Percentiles rank a stretch among this genome's conserved stretches.
These are phyloP conservation scores for Orobanche coerulescens DNA, from an alignment of 257 asterid genomes.

Conservation along the genomic window DNA sequence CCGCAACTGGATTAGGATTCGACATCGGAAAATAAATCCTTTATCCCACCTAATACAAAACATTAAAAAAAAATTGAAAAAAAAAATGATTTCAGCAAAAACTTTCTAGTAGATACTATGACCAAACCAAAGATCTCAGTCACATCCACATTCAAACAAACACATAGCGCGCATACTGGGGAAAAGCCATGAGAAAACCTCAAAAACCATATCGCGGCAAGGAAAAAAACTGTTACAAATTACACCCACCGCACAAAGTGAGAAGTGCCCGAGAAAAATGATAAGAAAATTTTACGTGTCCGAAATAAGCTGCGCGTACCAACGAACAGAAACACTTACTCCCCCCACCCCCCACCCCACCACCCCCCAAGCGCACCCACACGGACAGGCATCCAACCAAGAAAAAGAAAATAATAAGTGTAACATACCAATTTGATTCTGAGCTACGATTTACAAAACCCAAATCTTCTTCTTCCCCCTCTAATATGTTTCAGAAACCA, in stretches of 20 bases:
- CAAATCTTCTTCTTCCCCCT: background rate
- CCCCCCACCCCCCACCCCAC: background rate
- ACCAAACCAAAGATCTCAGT: background rate
- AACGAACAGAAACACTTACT: background rate
- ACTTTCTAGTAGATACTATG: background rate
- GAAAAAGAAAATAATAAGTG: background rate
- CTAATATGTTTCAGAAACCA: background rate
- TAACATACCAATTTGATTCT: slow-evolving; percentile 12
- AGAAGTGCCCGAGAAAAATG: background rate
- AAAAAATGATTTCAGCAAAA: background rate
- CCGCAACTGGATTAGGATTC: slow-evolving; percentile 33
- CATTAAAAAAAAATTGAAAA: slow-evolving; percentile 14
- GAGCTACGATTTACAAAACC: background rate
- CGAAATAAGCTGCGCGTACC: background rate
- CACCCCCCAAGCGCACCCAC: no score
- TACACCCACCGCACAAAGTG: background rate
- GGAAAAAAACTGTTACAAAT: background rate
- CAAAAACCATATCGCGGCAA: background rate
- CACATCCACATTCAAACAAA: background rate
- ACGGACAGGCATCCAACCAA: background rate
- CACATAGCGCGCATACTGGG: background rate
- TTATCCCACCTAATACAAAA: slow-evolving; percentile 20
- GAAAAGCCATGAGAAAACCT: background rate
- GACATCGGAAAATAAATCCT: slow-evolving; percentile 34
- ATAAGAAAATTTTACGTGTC: background rate